Base-by-base conservation (phyloP, 768 basidiomycete genomes). In the Scleroderma bovista region DNA sequence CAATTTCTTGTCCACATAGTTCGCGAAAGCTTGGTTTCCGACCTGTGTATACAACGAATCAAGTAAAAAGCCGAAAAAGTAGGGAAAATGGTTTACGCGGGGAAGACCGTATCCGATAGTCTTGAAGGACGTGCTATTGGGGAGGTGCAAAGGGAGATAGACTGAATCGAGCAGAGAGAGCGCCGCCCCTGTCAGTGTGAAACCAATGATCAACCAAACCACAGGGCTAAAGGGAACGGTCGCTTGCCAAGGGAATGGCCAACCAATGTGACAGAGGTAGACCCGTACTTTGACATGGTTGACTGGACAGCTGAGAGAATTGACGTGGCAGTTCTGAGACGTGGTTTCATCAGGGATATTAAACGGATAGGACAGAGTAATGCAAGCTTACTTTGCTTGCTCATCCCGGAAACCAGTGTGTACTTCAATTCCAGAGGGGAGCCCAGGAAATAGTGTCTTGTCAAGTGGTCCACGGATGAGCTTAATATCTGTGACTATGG, bases 141-240 rank as follows among this genome's bases (percentile, higher is more conserved):
- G 63, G 26, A 77, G 68, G 19, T 63, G 51, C 52, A 64, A 59
- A 26, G 62, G 65, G 38, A 78, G 64, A 62, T 73, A 64, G 34
- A 72, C 59, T 10, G 70, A 71, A 53, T 76, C 75, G 51, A 78
- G 66, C 29, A 67, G 63, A 17, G 75, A 71, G 36, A 78, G 64
- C 2, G 75, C 75, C 9, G 72, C 75, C 32, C 51, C 51, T 52
- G n/a, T n/a, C n/a, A n/a, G n/a, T n/a, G n/a, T n/a, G n/a, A n/a
- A n/a, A n/a, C n/a, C n/a, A 33, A 29, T 9, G 11, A 9, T 2
- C 12, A 4, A 42, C 3, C 15, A 12, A 13, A 6, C 11, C n/a
- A 3, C 26, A 19, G 20, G 11, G 44, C 9, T 15, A n/a, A 16
- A 3, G n/a, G 19, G 20, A 33, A 33, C 10, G 3, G 36, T 8